Evolutionary conservation across 2,329 filamentous ascomycete species (phyloP).

Genomic region (Monilinia vaccinii-corymbosi): DNA sequence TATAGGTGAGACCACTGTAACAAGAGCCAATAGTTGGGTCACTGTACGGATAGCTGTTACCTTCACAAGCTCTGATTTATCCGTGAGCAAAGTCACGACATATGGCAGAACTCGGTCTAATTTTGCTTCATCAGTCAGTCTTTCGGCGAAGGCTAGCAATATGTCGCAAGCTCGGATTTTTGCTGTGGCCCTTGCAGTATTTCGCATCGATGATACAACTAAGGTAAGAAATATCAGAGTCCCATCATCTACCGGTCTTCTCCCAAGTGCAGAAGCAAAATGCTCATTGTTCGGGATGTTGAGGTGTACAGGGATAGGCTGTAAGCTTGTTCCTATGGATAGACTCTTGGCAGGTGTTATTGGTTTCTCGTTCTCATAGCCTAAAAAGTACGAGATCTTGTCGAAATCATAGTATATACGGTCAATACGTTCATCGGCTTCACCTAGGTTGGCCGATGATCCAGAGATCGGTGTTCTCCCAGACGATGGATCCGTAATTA

Average conservation of each 20-base stretch:
- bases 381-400: slow-evolving; percentile 92
- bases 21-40: slow-evolving; percentile 79
- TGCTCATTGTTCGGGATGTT: slow-evolving; percentile 82
- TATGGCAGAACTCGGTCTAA: slow-evolving; percentile 89
- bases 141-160: slow-evolving; percentile 81
- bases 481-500: slow-evolving; percentile 84
- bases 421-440: slow-evolving; percentile 90
- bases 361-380: slow-evolving; percentile 47
- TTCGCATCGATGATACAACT: slow-evolving; percentile 79
- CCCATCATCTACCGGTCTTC: slow-evolving; percentile 69
- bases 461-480: slow-evolving; percentile 65
- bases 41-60: slow-evolving; percentile 78
- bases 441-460: slow-evolving; percentile 62
- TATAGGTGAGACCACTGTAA: slow-evolving; percentile 75
- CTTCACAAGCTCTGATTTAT: slow-evolving; percentile 75
- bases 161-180: slow-evolving; percentile 85
- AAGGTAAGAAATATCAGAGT: slow-evolving; percentile 87
- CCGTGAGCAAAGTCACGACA: slow-evolving; percentile 71
- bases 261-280: slow-evolving; percentile 49
- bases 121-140: slow-evolving; percentile 89
- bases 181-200: slow-evolving; percentile 80
- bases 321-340: slow-evolving; percentile 43
- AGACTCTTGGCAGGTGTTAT: slow-evolving; percentile 28
- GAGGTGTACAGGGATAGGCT: slow-evolving; percentile 70
- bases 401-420: slow-evolving; percentile 92